phyloP scores from a whole-genome alignment of 352 stramenopile genomes.

The Pythium oligandrum region DNA sequence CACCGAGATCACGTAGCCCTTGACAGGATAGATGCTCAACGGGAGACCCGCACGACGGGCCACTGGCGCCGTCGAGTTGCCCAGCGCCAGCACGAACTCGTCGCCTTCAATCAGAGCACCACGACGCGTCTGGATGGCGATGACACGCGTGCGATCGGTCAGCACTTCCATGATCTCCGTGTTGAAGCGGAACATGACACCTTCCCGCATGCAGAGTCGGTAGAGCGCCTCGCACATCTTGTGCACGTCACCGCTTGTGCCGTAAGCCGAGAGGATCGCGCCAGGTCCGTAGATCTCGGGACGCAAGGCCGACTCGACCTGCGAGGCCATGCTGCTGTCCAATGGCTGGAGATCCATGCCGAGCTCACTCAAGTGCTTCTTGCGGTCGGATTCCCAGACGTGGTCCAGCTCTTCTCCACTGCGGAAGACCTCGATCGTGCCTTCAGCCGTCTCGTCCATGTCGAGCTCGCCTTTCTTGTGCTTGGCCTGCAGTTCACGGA shows the following conservation, averaged over 20 bases:
- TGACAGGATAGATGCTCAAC: constrained; percentile 80
- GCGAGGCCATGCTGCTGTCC: constrained; percentile 41
- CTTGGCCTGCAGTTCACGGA: constrained; percentile 68
- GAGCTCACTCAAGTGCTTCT: constrained; percentile 60
- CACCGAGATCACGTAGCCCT: constrained; percentile 83
- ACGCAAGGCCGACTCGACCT: constrained; percentile 63
- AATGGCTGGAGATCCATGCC: constrained; percentile 76
- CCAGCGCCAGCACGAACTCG: constrained; percentile 80
- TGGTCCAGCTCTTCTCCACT: constrained; percentile 48
- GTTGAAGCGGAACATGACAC: constrained; percentile 87
- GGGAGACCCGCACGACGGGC: constrained; percentile 66
- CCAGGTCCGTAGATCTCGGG: constrained; percentile 55
- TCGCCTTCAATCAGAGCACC: constrained; percentile 85
- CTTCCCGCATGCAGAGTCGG: constrained; percentile 68
- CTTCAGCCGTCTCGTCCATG: constrained; percentile 86
- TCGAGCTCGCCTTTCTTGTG: constrained; percentile 75
- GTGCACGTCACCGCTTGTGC: constrained; percentile 83
- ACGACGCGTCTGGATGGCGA: constrained; percentile 72
- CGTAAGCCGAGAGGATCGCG: constrained; percentile 73
- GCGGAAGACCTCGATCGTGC: constrained; percentile 79
- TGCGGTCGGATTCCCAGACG: constrained; percentile 72
- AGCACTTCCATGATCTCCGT: constrained; percentile 79
- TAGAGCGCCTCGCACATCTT: constrained; percentile 86
- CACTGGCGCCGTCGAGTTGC: constrained; percentile 69
- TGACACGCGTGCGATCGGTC: constrained; percentile 67